Evolutionary conservation across 202 grass and related monocot species (phyloP).

Genomic region (Schoenoplectus triqueter): DNA sequence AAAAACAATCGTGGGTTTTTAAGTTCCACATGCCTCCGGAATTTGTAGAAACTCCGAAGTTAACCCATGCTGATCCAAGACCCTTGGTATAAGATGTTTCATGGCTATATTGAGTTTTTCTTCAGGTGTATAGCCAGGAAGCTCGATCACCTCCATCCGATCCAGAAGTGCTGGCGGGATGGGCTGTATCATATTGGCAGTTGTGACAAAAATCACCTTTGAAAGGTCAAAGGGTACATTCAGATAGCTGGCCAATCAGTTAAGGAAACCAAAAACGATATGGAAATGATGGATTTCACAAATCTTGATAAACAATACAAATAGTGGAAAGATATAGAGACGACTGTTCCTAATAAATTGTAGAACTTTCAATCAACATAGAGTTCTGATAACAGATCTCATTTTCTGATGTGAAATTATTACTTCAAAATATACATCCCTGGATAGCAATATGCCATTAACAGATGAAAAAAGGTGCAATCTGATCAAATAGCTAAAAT

Average conservation of each 20-base stretch:
- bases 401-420: background rate
- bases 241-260: conserved; percentile 67
- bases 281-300: conserved; percentile 12
- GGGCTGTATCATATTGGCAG: conserved; percentile 89
- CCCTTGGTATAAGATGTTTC: conserved; percentile 98
- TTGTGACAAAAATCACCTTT: conserved; percentile 96
- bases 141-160: conserved; percentile 97
- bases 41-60: conserved; percentile 86
- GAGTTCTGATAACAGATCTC: background rate
- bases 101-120: conserved; percentile 97
- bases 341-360: background rate
- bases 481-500: background rate
- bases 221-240: conserved; percentile 98
- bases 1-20: conserved; percentile 6
- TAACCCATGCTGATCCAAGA: conserved; percentile 93
- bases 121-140: conserved; percentile 96
- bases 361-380: background rate
- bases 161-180: conserved; percentile 91
- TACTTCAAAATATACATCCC: background rate
- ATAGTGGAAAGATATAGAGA: background rate
- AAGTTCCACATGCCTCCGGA: conserved; percentile 66
- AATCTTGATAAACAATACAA: conserved; percentile 22
- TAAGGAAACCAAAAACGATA: conserved; percentile 16
- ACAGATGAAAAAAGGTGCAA: conserved; percentile 1
- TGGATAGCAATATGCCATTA: background rate